phyloP scores from a whole-genome alignment of 495 filamentous ascomycete species.

The Letharia columbiana region DNA sequence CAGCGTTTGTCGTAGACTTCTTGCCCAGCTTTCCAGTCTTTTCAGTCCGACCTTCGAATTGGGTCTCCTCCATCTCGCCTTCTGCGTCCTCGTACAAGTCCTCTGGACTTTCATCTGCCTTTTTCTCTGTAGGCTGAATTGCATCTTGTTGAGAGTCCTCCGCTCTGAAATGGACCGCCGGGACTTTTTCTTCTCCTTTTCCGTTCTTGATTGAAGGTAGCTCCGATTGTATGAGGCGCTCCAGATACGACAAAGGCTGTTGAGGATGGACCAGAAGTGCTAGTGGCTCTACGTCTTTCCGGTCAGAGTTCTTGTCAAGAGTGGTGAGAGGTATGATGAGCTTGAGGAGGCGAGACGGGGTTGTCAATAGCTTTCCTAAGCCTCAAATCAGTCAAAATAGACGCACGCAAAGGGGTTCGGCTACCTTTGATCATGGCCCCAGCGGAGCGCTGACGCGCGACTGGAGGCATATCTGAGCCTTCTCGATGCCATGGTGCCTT shows the following conservation, averaged over 20 bases:
- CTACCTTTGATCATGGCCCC: constrained; percentile 58
- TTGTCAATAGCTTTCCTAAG: constrained; percentile 79
- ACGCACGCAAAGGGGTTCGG: neutral
- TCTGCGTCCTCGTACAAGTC: constrained; percentile 31
- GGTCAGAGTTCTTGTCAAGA: constrained; percentile 45
- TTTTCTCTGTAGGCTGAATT: constrained; percentile 30
- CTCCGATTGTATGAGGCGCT: constrained; percentile 84
- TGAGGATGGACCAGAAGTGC: constrained; percentile 86
- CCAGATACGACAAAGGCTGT: constrained; percentile 87
- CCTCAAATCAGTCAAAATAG: constrained; percentile 1
- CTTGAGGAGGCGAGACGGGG: constrained; percentile 82
- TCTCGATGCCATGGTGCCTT: constrained; percentile 62
- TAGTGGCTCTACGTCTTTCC: constrained; percentile 66
- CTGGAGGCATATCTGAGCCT: constrained; percentile 50
- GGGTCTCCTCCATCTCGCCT: constrained; percentile 36
- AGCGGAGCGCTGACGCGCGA: constrained; percentile 37
- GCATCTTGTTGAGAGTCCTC: constrained; percentile 60
- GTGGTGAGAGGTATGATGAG: constrained; percentile 73
- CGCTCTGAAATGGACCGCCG: constrained; percentile 70
- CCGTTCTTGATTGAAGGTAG: constrained; percentile 57
- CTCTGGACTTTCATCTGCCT: constrained; percentile 21
- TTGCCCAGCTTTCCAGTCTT: constrained; percentile 39
- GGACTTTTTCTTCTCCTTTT: constrained; percentile 53
- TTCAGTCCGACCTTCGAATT: constrained; percentile 42
- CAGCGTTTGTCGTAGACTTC: constrained; percentile 19